Conservation (phyloP, 2,329 filamentous ascomycete species). For the Raffaelea arxii region DNA sequence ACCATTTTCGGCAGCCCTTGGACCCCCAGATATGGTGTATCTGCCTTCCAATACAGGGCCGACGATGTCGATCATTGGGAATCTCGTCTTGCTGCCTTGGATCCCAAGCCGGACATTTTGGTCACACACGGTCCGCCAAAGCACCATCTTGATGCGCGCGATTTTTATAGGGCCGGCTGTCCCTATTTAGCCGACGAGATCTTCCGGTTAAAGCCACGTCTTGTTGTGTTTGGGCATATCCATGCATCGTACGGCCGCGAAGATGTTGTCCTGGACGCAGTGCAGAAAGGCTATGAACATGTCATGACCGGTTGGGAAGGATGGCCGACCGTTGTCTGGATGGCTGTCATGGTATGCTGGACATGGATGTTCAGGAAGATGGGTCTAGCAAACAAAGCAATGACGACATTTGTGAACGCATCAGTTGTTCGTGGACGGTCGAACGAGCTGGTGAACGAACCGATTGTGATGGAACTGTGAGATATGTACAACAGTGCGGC, state of each 20-base stretch:
- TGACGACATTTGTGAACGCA: slow-evolving; percentile 10
- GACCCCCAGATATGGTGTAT: slow-evolving; percentile 15
- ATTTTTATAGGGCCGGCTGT: slow-evolving; percentile 16
- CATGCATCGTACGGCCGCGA: slow-evolving; percentile 15
- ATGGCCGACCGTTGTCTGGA: slow-evolving; percentile 11
- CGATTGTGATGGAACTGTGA: slow-evolving; percentile 6
- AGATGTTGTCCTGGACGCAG: slow-evolving; percentile 12
- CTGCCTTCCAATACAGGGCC: slow-evolving; percentile 17
- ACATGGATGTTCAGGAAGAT: background rate
- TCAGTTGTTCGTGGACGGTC: slow-evolving; percentile 3
- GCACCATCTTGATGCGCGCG: slow-evolving; percentile 16
- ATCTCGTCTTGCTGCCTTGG: slow-evolving; percentile 1
- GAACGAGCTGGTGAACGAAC: slow-evolving; percentile 6
- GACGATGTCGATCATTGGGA: slow-evolving; percentile 10
- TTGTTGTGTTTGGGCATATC: slow-evolving; percentile 18
- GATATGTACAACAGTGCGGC: too few species aligned
- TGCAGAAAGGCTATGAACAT: slow-evolving; percentile 12
- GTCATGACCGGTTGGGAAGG: slow-evolving; percentile 14
- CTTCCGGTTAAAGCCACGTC: slow-evolving; percentile 10
- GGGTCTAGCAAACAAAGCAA: background rate
- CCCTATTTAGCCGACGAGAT: slow-evolving; percentile 14
- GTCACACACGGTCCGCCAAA: slow-evolving; percentile 17
- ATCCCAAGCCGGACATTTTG: slow-evolving; percentile 12
- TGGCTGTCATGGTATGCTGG: slow-evolving; percentile 11
- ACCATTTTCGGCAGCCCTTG: slow-evolving; percentile 16